phyloP scores from a whole-genome alignment of 1,139 yeast species.

The Scheffersomyces stambukii region DNA sequence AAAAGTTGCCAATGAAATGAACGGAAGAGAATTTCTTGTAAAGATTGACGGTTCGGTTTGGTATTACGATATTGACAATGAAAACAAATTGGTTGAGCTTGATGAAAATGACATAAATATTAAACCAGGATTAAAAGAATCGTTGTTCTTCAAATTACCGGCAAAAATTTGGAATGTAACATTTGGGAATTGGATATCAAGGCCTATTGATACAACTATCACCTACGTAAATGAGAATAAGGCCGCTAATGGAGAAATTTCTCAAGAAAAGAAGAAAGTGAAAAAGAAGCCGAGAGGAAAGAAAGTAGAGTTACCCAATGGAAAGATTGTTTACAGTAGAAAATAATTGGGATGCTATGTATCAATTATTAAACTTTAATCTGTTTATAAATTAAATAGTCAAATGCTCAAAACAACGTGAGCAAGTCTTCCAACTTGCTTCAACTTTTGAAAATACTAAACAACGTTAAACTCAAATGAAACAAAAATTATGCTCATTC shows the following conservation, averaged over 20 bases:
- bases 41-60: slow-evolving; percentile 68
- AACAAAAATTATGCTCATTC: slow-evolving; percentile 15
- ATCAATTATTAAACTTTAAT: too few relatives aligned
- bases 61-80: slow-evolving; percentile 51
- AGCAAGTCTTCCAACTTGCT: too few relatives aligned
- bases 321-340: slow-evolving; percentile 53
- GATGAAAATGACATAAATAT: slow-evolving; percentile 34
- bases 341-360: slow-evolving; percentile 17
- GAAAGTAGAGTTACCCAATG: slow-evolving; percentile 53
- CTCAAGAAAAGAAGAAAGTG: slow-evolving; percentile 19
- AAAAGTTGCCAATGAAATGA: slow-evolving; percentile 27
- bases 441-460: too few relatives aligned
- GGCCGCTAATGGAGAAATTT: slow-evolving; percentile 1
- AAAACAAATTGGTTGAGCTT: slow-evolving; percentile 27
- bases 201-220: slow-evolving; percentile 23
- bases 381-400: too few relatives aligned
- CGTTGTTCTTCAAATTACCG: slow-evolving; percentile 49
- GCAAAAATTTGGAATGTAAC: slow-evolving; percentile 40
- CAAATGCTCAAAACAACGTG: slow-evolving; percentile 1
- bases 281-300: slow-evolving; percentile 39
- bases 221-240: slow-evolving; percentile 13
- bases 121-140: slow-evolving; percentile 49
- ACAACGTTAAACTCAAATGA: neutral
- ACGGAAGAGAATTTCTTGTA: slow-evolving; percentile 60
- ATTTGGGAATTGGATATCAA: slow-evolving; percentile 33